Percentiles rank a stretch among this genome's conserved stretches.
Conservation (phyloP, 2,329 filamentous ascomycete species). For the Xylaria sp. region DNA sequence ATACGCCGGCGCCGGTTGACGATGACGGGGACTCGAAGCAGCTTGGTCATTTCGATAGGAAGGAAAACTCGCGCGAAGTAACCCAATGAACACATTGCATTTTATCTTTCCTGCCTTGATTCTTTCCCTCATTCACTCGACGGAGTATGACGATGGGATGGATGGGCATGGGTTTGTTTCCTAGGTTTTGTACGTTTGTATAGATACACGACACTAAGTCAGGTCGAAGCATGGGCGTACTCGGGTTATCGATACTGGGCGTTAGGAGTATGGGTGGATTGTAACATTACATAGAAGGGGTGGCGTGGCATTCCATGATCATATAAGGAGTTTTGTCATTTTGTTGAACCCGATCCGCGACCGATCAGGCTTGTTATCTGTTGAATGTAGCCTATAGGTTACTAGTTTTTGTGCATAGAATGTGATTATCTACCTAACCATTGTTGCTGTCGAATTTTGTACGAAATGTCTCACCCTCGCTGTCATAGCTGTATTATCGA, state of each 20-base stretch:
- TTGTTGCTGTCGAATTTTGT: background rate
- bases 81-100: constrained; percentile 45
- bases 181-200: constrained; percentile 38
- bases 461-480: background rate
- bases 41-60: constrained; percentile 53
- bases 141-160: constrained; percentile 19
- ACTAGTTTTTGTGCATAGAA: no score
- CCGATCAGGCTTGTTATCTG: constrained; percentile 8
- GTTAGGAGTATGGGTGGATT: constrained; percentile 11
- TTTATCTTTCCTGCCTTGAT: constrained; percentile 9
- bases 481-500: background rate
- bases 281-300: constrained; percentile 19
- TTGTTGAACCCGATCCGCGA: constrained; percentile 22
- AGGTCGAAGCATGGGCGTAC: constrained; percentile 2
- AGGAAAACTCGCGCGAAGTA: constrained; percentile 50
- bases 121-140: background rate
- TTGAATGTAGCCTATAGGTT: background rate
- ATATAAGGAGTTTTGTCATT: constrained; percentile 32
- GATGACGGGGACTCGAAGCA: constrained; percentile 55
- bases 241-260: constrained; percentile 16
- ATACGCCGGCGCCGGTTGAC: constrained; percentile 55
- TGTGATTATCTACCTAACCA: background rate
- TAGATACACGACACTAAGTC: constrained; percentile 36
- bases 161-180: constrained; percentile 18
- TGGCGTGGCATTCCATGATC: constrained; percentile 37